Evolutionary conservation across 2,329 filamentous ascomycete genomes (phyloP).

Genomic region (Trichoderma sp.): DNA sequence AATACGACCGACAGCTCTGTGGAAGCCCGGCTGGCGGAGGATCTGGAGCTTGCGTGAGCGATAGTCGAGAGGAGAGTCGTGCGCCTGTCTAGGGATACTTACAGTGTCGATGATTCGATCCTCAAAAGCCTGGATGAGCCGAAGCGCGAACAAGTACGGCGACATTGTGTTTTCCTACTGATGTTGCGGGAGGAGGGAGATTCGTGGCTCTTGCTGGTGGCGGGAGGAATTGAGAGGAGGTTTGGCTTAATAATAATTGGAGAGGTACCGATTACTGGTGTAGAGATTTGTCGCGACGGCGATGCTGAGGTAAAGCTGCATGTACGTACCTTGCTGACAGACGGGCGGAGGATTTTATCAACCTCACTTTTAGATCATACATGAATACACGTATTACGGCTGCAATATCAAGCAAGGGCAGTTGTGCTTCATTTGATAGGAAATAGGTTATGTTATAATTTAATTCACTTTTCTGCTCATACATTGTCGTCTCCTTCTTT

Average conservation of each 20-base stretch:
- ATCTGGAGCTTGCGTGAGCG: conserved; percentile 39
- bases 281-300: not conserved
- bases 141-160: conserved; percentile 37
- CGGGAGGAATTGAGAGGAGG: not conserved
- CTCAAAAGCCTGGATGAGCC: conserved; percentile 39
- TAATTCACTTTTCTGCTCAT: not conserved
- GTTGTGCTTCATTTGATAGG: not conserved
- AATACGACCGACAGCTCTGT: conserved; percentile 54
- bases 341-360: not conserved
- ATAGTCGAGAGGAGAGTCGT: not conserved
- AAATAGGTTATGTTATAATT: not conserved
- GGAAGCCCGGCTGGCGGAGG: conserved; percentile 53
- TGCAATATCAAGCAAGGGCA: not conserved
- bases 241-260: not conserved
- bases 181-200: not conserved
- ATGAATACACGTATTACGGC: not conserved
- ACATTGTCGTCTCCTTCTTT: not conserved
- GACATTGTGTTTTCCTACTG: conserved; percentile 31
- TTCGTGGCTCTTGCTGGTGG: not conserved
- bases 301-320: conserved; percentile 8
- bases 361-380: not conserved
- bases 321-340: not conserved
- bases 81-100: not conserved
- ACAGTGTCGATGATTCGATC: conserved; percentile 32
- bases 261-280: not conserved